A percentile compares a stretch with the other conserved stretches of the same genome.
Conservation (phyloP, 108 stramenopile genomes). For the Aurantiochytrium sp. region DNA sequence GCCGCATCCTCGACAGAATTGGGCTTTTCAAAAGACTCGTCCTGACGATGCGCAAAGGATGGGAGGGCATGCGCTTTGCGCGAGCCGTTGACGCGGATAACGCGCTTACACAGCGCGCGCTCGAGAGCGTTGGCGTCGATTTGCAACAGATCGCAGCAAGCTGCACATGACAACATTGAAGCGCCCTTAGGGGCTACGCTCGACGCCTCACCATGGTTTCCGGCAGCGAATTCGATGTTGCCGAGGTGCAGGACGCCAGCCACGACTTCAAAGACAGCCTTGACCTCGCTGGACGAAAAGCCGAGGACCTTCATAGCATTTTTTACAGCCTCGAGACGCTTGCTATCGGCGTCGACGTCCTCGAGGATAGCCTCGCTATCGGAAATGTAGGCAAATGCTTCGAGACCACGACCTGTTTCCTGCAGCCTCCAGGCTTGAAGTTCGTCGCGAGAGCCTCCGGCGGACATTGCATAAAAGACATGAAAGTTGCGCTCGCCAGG, state of each 20-base stretch:
- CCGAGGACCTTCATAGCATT: neutral
- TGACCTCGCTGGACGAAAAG: neutral
- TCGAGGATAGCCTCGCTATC: neutral
- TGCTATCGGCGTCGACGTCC: neutral
- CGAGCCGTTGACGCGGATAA: neutral
- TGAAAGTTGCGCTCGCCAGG: slow-evolving; percentile 20
- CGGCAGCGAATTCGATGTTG: slow-evolving; percentile 24
- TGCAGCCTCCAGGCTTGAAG: neutral
- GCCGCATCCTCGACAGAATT: slow-evolving; percentile 9
- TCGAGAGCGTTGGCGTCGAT: neutral
- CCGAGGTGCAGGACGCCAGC: slow-evolving; percentile 37
- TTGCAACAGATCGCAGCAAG: neutral
- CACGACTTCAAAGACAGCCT: neutral
- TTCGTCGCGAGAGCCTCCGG: neutral
- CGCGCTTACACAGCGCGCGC: neutral
- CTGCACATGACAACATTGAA: neutral
- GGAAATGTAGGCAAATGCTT: neutral
- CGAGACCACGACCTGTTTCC: neutral
- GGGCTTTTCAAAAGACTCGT: neutral
- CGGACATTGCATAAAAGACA: slow-evolving; percentile 9
- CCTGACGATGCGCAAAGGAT: neutral
- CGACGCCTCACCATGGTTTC: neutral
- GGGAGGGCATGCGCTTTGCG: neutral
- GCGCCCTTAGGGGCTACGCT: neutral
- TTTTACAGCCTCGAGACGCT: neutral